Evolutionary conservation across 148 eudicot genomes (phyloP).

Genomic region (Pharnaceum exiguum): DNA sequence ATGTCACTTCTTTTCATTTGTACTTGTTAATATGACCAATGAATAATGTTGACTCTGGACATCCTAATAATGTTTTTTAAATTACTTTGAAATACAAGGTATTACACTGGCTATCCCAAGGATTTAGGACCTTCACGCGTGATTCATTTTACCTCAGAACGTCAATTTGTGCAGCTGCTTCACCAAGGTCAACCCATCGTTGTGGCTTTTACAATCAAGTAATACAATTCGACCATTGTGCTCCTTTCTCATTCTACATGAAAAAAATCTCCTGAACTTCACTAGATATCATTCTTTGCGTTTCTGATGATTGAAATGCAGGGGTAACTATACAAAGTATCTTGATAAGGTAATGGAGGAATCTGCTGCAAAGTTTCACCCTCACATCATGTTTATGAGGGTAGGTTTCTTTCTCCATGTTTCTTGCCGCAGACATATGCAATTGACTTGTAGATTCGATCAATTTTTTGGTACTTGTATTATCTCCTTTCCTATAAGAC

Average conservation of each 20-base stretch:
- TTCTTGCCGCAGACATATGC: neutral
- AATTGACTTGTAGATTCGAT: neutral
- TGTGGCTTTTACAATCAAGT: conserved; percentile 93
- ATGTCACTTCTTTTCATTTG: no score
- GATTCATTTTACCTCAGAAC: conserved; percentile 89
- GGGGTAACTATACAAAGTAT: conserved; percentile 76
- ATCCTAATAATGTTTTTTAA: neutral
- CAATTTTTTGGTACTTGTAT: no score
- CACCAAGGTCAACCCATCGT: conserved; percentile 88
- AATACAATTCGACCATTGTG: neutral
- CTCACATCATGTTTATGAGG: conserved; percentile 85
- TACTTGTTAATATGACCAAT: neutral
- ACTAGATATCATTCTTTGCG: neutral
- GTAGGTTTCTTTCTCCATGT: conserved; percentile 33
- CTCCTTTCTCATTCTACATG: neutral
- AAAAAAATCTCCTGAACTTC: neutral
- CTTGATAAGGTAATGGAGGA: conserved; percentile 89
- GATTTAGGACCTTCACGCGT: conserved; percentile 88
- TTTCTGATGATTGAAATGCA: conserved; percentile 26
- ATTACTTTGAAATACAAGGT: conserved; percentile 36
- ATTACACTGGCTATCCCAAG: conserved; percentile 95
- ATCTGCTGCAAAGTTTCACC: conserved; percentile 85
- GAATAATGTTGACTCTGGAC: neutral
- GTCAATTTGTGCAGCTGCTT: conserved; percentile 86
- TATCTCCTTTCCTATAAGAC: no score